These are phyloP conservation scores for Dacryopinax primogenitus DNA, from an alignment of 768 basidiomycete species.

Conservation along the genomic window DNA sequence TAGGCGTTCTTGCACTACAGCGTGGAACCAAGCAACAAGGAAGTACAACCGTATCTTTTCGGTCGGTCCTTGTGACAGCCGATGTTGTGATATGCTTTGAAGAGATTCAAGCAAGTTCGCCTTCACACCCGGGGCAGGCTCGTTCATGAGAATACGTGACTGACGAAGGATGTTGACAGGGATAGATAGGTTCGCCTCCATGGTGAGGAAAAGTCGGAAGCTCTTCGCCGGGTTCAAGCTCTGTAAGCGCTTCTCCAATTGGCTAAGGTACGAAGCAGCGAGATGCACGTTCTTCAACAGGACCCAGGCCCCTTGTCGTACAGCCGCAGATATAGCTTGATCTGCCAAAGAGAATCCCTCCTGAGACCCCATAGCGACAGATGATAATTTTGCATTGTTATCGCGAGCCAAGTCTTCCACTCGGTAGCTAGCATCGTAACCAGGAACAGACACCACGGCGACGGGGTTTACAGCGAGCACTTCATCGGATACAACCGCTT, in stretches of 20 bases:
- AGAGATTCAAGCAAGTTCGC: conserved; percentile 90
- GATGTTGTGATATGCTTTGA: conserved; percentile 52
- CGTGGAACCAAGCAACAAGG: conserved; percentile 98
- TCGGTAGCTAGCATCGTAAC: conserved; percentile 96
- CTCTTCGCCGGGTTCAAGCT: conserved; percentile 75
- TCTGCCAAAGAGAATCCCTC: conserved; percentile 96
- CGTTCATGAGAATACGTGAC: conserved; percentile 96
- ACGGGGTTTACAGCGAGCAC: conserved; percentile 70
- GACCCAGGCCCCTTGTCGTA: conserved; percentile 91
- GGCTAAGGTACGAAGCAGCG: conserved; percentile 88
- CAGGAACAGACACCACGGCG: conserved; percentile 82
- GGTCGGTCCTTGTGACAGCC: conserved; percentile 71
- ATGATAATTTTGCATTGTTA: conserved; percentile 61
- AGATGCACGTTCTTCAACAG: conserved; percentile 95
- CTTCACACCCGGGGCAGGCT: conserved; percentile 92
- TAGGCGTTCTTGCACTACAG: conserved; percentile 89
- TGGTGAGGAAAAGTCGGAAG: conserved; percentile 95
- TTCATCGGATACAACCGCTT: conserved; percentile 64
- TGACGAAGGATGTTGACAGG: conserved; percentile 94
- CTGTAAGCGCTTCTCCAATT: conserved; percentile 91
- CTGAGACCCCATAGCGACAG: conserved; percentile 96
- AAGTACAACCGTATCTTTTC: conserved; percentile 92
- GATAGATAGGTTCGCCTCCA: conserved; percentile 91
- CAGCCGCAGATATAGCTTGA: conserved; percentile 85
- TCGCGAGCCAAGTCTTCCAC: conserved; percentile 78